Base-by-base conservation (phyloP, 2,329 filamentous ascomycete genomes). In the Fusarium succisae region DNA sequence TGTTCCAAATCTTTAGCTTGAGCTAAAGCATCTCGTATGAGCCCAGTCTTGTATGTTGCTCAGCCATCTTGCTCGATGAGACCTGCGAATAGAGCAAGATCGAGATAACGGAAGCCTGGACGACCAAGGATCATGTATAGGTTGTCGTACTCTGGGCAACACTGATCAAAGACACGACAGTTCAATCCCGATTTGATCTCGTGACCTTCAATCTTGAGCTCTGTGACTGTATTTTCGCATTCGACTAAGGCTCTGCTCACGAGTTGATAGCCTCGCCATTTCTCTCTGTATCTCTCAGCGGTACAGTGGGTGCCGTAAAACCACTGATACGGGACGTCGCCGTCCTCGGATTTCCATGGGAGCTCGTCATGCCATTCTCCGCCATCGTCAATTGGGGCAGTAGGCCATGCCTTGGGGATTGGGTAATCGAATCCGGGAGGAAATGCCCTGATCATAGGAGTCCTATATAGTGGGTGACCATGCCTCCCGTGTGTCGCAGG, bases 391-490 rank as follows among this genome's bases (percentile, higher is more conserved):
- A 24, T 43, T 9, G 18, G 39, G 9, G 6, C 2, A 14, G 20
- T 13, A 13, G 58, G 59, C 63, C 63, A 66, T 26, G 37, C 22
- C 22, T 13, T 48, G 5, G 64, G 62, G 5, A 45, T 11, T 13
- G 64, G 45, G 7, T 66, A 67, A n/a, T 59, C 63, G 7, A 67
- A 66, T 1, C 45, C n/a, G 3, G 11, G 20, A 41, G 64, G 64
- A 15, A 67, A 66, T 0, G 44, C 20, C 4, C 35, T 66, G 8
- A 67, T 66, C 51, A 67, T 66, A 5, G 62, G 64, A 10, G 62
- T 67, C 1, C 6, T 39, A 14, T 41, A 32, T 12, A 67, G 37
- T 4, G 64, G 62, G 4, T 45, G 22, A 0, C 28, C 17, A 18
- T 30, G 8, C 5, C 45, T 28, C 18, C 64, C 51, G 17, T 67